A percentile compares a stretch with the other conserved stretches of the same genome.
Evolutionary conservation across 306 rosid species (phyloP).

Genomic region (Betula pendula): DNA sequence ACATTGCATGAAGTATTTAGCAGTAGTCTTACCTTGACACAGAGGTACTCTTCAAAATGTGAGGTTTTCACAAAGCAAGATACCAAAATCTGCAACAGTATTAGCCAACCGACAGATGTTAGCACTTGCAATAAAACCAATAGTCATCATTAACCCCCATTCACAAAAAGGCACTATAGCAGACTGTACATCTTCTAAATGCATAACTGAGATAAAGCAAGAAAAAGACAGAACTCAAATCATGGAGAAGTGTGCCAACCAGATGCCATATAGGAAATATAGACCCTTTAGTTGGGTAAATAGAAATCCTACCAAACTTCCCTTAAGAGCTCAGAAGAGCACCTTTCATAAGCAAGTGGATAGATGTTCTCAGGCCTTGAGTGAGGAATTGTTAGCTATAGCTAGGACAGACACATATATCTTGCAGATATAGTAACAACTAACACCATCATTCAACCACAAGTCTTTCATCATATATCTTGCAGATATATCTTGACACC

Average conservation of each 20-base stretch:
- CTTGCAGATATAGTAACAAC: not conserved
- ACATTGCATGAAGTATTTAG: not conserved
- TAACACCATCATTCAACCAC: not conserved
- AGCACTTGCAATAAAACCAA: not conserved
- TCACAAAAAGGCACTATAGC: not conserved
- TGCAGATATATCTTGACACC: no score
- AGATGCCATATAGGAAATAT: constrained; percentile 1
- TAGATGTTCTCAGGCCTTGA: not conserved
- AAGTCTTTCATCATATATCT: not conserved
- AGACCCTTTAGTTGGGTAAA: not conserved
- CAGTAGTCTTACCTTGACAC: constrained; percentile 70
- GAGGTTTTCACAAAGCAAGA: constrained; percentile 99
- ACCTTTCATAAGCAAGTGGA: constrained; percentile 8
- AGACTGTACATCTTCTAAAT: constrained; percentile 17
- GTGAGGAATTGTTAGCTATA: not conserved
- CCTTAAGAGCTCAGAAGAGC: not conserved
- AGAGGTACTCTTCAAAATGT: constrained; percentile 89
- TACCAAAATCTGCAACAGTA: constrained; percentile 71
- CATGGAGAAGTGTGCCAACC: not conserved
- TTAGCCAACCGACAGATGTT: not conserved
- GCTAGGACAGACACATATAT: not conserved
- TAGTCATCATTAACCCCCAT: not conserved
- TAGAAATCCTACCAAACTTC: constrained; percentile 13
- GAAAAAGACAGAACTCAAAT: not conserved
- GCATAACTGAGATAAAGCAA: not conserved